A percentile compares a stretch with the other conserved stretches of the same genome.
Evolutionary conservation across 2,329 filamentous ascomycete species (phyloP).

Genomic region (Botryosphaeria dothidea): DNA sequence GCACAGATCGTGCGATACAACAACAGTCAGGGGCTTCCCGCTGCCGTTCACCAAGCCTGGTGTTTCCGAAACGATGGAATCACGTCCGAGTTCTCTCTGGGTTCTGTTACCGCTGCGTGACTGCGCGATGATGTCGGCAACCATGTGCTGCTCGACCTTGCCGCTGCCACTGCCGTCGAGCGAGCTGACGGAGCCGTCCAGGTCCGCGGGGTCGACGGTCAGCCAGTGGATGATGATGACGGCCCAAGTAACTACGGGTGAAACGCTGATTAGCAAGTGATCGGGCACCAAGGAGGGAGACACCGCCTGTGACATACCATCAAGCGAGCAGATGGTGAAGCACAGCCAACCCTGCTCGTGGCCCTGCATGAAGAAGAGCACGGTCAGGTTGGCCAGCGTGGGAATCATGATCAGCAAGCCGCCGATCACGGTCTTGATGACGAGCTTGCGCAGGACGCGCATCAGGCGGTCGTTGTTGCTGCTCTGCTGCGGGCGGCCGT

Average conservation of each 20-base stretch:
- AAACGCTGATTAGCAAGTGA: too few relatives aligned
- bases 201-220: conserved; percentile 37
- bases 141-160: too few relatives aligned
- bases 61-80: too few relatives aligned
- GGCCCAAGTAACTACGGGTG: conserved; percentile 40
- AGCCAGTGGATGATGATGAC: conserved; percentile 41
- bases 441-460: conserved; percentile 25
- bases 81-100: too few relatives aligned
- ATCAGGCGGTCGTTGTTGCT: background rate
- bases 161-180: conserved; percentile 24
- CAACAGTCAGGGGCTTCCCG: too few relatives aligned
- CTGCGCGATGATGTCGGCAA: too few relatives aligned
- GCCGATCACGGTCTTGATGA: conserved; percentile 35
- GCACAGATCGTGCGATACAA: too few relatives aligned
- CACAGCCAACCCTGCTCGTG: conserved; percentile 44
- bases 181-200: conserved; percentile 35
- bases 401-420: conserved; percentile 40
- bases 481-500: background rate
- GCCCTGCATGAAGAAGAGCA: conserved; percentile 33
- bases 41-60: too few relatives aligned
- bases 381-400: conserved; percentile 39
- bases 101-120: too few relatives aligned
- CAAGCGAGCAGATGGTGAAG: conserved; percentile 41
- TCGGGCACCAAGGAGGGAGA: too few relatives aligned
- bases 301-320: conserved; percentile 39